Evolutionary conservation across 2,329 filamentous ascomycete species (phyloP), one percentile per base, ranked within the genome.

Genomic region (Xylaria sp.): DNA sequence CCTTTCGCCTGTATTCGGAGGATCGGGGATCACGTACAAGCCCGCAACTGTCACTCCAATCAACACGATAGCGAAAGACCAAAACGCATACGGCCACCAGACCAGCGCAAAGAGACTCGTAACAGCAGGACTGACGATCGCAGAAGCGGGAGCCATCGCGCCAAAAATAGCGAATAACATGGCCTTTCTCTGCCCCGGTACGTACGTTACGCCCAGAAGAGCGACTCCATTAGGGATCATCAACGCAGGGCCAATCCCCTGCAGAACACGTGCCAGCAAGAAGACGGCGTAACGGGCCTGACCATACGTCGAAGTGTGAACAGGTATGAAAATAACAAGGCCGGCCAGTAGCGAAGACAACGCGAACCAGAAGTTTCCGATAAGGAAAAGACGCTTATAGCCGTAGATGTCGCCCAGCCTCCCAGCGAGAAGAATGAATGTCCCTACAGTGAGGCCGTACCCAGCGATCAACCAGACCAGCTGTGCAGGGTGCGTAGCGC

Each of bases 181-280:
- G 14, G 76, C 75, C 64, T 78, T 78, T 51, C 75, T 75, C n/a
- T 72, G 77, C 0, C 77, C 77, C 1, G 80, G 77, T 65, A 86
- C 87, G 47, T 79, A 79, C 2, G 76, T 77, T 0, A 83, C 81
- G 0, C 86, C 85, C 1, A 88, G 74, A 7, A 89, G 77, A 2
- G 86, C 87, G 27, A 89, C 77, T 0, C 80, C 85, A 68, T 87
- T 88, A 0, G 87, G 86, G 2, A 89, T 77, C 50, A 84, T 73
- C 64, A 89, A 80, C 0, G 85, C 84, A 2, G 85, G 83, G 0
- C 86, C 86, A 39, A 85, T 82, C 1, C 84, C 82, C 64, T 86
- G 84, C 34, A 85, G 72, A 3, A 82, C 79, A 2, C 85, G 81
- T 36, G 82, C 80, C 66, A 85, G 83, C 39, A 79, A 74, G 56